Evolutionary conservation across 2,329 filamentous ascomycete species (phyloP).

Genomic region (Penicillium hesseltinei): DNA sequence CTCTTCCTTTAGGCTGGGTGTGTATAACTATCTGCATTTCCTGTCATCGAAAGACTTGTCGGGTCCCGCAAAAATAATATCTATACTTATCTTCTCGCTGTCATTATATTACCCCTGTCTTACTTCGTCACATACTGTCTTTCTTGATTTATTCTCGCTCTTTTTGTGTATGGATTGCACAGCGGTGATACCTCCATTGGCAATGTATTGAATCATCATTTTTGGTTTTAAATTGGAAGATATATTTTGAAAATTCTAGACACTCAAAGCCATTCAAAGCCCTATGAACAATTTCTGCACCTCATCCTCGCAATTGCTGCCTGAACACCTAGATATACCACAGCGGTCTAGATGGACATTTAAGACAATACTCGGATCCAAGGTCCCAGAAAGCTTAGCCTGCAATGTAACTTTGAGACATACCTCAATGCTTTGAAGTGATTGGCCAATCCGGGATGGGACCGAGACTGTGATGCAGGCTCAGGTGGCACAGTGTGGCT

Average conservation of each 20-base stretch:
- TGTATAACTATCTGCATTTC: conserved; percentile 15
- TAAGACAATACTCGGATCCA: neutral
- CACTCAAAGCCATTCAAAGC: neutral
- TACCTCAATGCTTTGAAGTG: neutral
- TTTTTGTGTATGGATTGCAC: conserved; percentile 7
- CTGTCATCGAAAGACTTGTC: neutral
- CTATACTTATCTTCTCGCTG: neutral
- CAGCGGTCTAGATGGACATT: neutral
- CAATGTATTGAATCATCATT: conserved; percentile 9
- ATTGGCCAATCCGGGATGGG: neutral
- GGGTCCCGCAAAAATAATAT: neutral
- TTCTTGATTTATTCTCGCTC: neutral
- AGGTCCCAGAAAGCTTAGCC: conserved; percentile 5
- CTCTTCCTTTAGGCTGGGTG: conserved; percentile 11
- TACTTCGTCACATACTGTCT: neutral
- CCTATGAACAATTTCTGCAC: neutral
- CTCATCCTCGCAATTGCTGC: neutral
- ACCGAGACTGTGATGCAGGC: neutral
- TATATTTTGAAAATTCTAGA: conserved; percentile 2
- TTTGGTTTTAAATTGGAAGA: neutral
- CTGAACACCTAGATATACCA: neutral
- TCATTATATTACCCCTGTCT: neutral
- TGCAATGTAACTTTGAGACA: neutral
- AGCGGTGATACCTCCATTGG: conserved; percentile 21
- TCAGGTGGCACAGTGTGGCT: neutral